Evolutionary conservation across 192 early-diverging fungal genomes (phyloP).

Genomic region (Coemansia sp.): DNA sequence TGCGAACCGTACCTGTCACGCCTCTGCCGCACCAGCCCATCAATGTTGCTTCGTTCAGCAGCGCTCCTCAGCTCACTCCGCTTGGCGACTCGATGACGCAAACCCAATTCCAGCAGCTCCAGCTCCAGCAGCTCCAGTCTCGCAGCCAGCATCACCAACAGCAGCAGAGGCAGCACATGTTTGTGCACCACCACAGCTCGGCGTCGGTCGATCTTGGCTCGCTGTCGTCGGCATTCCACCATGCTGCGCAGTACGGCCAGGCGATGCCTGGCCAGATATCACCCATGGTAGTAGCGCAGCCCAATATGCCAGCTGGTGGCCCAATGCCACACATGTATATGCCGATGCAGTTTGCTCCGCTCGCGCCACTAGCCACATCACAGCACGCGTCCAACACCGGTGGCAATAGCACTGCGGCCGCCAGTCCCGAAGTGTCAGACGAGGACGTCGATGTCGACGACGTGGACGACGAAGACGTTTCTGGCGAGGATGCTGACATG

Average conservation of each 20-base stretch:
- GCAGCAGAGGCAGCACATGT: conserved; percentile 7
- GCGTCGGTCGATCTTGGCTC: conserved; percentile 33
- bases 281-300: conserved; percentile 16
- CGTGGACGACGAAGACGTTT: conserved; percentile 17
- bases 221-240: conserved; percentile 33
- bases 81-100: conserved; percentile 18
- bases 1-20: conserved; percentile 29
- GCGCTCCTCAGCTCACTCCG: conserved; percentile 10
- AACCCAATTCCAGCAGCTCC: conserved; percentile 12
- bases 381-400: neutral
- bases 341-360: neutral
- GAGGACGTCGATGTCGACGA: conserved; percentile 31
- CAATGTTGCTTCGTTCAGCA: neutral
- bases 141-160: conserved; percentile 4
- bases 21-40: conserved; percentile 16
- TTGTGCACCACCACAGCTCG: conserved; percentile 28
- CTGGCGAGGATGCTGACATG: conserved; percentile 2
- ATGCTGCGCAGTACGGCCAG: conserved; percentile 21
- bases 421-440: conserved; percentile 6
- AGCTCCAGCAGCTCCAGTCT: neutral
- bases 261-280: conserved; percentile 37
- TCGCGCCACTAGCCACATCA: neutral
- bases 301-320: neutral
- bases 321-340: conserved; percentile 14
- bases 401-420: conserved; percentile 2